Percentiles rank a stretch among this genome's conserved stretches.
Evolutionary conservation across 2,329 filamentous ascomycete species (phyloP).

Genomic region (Hirsutella minnesotensis): DNA sequence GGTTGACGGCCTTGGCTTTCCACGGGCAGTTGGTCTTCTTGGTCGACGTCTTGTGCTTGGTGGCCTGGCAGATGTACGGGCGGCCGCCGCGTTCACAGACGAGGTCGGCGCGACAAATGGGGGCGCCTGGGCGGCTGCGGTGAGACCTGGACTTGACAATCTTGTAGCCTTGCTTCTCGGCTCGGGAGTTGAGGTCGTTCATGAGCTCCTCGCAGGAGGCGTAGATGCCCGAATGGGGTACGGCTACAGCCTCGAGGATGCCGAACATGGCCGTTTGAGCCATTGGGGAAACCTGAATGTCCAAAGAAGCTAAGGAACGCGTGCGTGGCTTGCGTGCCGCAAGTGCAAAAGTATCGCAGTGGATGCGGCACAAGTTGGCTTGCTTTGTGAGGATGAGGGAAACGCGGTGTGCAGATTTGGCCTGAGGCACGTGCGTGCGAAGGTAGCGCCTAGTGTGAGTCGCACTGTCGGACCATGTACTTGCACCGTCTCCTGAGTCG

Average conservation of each 20-base stretch:
- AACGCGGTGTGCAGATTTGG: slow-evolving; percentile 7
- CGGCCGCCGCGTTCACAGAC: slow-evolving; percentile 33
- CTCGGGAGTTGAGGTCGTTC: slow-evolving; percentile 25
- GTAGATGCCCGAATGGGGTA: slow-evolving; percentile 24
- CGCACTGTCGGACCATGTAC: too few species aligned
- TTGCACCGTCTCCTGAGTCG: too few species aligned
- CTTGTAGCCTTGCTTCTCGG: slow-evolving; percentile 33
- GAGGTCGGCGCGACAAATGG: slow-evolving; percentile 30
- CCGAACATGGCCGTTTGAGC: slow-evolving; percentile 26
- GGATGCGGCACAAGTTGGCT: neutral
- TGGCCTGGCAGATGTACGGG: slow-evolving; percentile 30
- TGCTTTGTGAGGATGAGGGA: neutral
- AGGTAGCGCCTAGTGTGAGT: too few species aligned
- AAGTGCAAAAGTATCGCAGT: neutral
- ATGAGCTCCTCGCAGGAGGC: slow-evolving; percentile 30
- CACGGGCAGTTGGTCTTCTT: slow-evolving; percentile 34
- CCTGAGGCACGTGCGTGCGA: too few species aligned
- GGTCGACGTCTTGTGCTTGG: slow-evolving; percentile 31
- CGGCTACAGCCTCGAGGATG: slow-evolving; percentile 26
- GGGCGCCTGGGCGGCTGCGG: slow-evolving; percentile 26
- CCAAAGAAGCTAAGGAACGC: slow-evolving; percentile 12
- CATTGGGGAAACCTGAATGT: slow-evolving; percentile 5
- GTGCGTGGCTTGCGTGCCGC: slow-evolving; percentile 9
- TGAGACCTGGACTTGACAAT: slow-evolving; percentile 32
- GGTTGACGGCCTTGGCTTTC: slow-evolving; percentile 32